phyloP scores from a whole-genome alignment of 208 protist species.

The Porcisia hertigi region DNA sequence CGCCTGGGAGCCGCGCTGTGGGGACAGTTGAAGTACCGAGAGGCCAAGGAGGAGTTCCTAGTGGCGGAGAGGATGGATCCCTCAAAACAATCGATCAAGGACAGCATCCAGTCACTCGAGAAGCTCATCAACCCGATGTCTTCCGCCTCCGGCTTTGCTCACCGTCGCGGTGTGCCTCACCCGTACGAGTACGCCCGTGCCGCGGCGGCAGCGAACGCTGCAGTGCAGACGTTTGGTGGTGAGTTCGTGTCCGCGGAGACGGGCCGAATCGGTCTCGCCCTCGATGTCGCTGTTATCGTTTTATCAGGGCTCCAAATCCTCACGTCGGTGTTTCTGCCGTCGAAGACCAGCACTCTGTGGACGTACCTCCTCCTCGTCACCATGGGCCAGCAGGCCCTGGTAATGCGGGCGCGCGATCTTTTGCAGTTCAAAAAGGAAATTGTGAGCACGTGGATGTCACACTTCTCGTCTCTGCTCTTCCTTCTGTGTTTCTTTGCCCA shows the following conservation, averaged over 20 bases:
- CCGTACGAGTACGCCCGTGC: slow-evolving; percentile 40
- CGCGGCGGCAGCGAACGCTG: slow-evolving; percentile 31
- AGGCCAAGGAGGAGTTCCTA: slow-evolving; percentile 62
- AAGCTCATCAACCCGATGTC: slow-evolving; percentile 33
- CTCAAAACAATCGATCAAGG: slow-evolving; percentile 38
- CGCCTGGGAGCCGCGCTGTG: slow-evolving; percentile 68
- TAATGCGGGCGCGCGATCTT: slow-evolving; percentile 44
- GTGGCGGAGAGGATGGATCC: slow-evolving; percentile 45
- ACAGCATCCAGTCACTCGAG: slow-evolving; percentile 41
- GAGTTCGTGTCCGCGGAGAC: slow-evolving; percentile 42
- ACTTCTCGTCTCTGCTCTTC: slow-evolving; percentile 63
- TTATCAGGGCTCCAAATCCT: slow-evolving; percentile 22
- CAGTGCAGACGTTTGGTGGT: slow-evolving; percentile 30
- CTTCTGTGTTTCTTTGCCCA: slow-evolving; percentile 49
- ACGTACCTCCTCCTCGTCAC: slow-evolving; percentile 36
- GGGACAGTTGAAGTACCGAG: slow-evolving; percentile 46
- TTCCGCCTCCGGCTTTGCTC: slow-evolving; percentile 20
- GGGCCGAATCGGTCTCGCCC: slow-evolving; percentile 27
- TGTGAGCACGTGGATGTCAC: slow-evolving; percentile 42
- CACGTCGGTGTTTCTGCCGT: slow-evolving; percentile 29
- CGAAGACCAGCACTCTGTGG: slow-evolving; percentile 33
- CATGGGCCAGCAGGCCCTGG: slow-evolving; percentile 49
- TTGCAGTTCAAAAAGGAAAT: slow-evolving; percentile 41
- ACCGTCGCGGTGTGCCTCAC: slow-evolving; percentile 34
- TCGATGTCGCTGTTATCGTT: slow-evolving; percentile 30